A percentile compares a stretch with the other conserved stretches of the same genome.
These are phyloP conservation scores for Brasilioporus rufonigricans DNA, from an alignment of 768 basidiomycete species.

Conservation along the genomic window DNA sequence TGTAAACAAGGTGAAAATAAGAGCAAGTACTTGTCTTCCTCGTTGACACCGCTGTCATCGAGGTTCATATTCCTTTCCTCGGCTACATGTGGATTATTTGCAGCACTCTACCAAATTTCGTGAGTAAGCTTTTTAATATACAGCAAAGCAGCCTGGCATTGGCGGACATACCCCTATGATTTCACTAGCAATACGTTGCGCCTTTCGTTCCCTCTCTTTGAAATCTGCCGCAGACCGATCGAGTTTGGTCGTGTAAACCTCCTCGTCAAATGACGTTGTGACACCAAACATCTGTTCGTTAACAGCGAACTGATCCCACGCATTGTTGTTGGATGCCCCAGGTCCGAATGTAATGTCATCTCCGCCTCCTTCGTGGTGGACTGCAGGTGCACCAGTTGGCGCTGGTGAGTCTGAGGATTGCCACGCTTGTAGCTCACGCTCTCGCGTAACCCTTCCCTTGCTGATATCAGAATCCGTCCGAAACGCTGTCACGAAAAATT, in stretches of 20 bases:
- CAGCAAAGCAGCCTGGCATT: background rate
- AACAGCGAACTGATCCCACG: conserved; percentile 91
- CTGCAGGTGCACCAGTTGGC: conserved; percentile 23
- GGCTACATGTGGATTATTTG: conserved; percentile 80
- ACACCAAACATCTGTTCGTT: conserved; percentile 95
- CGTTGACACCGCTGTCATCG: conserved; percentile 77
- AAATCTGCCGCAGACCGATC: conserved; percentile 83
- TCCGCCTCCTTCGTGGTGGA: conserved; percentile 32
- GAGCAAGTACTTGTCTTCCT: conserved; percentile 87
- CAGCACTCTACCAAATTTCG: conserved; percentile 42
- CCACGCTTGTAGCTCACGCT: conserved; percentile 85
- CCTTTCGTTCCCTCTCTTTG: conserved; percentile 84
- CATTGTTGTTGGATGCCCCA: conserved; percentile 39
- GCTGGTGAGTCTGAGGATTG: conserved; percentile 42
- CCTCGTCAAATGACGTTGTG: conserved; percentile 89
- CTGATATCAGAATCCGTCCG: conserved; percentile 81
- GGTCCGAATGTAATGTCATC: conserved; percentile 75
- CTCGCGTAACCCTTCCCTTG: conserved; percentile 50
- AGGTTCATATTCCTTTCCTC: conserved; percentile 74
- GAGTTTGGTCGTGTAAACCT: conserved; percentile 90
- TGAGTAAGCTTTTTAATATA: conserved; percentile 12
- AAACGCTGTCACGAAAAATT: conserved; percentile 51
- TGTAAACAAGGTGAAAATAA: conserved; percentile 9
- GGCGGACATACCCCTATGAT: conserved; percentile 70
- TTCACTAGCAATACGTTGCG: conserved; percentile 86